These are phyloP conservation scores for Prunus mongolica DNA, from an alignment of 306 rosid genomes.

Conservation along the genomic window DNA sequence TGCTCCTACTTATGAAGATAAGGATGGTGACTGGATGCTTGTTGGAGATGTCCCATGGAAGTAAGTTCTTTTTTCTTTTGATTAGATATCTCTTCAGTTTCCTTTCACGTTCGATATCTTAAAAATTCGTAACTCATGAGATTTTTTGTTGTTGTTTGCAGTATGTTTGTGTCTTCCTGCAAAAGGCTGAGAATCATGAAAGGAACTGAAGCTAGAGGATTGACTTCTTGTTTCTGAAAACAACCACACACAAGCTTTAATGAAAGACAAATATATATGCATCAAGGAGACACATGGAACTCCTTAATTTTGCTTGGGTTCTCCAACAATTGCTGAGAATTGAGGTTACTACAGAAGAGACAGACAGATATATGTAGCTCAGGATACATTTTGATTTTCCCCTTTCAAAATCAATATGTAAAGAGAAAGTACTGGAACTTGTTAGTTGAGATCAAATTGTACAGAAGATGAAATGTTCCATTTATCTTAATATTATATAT, in stretches of 20 bases:
- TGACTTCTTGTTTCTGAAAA: constrained; percentile 31
- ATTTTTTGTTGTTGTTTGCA: constrained; percentile 24
- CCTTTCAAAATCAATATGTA: neutral
- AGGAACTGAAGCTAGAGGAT: constrained; percentile 64
- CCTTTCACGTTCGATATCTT: neutral
- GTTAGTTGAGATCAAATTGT: constrained; percentile 25
- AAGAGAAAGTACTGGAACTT: neutral
- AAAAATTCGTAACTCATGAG: constrained; percentile 5
- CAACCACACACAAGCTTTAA: neutral
- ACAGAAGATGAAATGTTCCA: constrained; percentile 24
- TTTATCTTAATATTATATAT: neutral
- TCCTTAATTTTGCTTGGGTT: neutral
- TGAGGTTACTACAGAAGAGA: neutral
- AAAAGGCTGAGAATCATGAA: constrained; percentile 64
- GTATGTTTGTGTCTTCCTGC: constrained; percentile 64
- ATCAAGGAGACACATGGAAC: neutral
- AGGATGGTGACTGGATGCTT: constrained; percentile 93
- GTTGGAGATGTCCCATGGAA: constrained; percentile 96
- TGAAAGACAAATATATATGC: neutral
- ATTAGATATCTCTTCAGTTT: neutral
- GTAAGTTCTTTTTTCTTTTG: constrained; percentile 31
- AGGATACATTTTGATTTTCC: neutral
- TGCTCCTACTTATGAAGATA: constrained; percentile 82
- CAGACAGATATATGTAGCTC: neutral
- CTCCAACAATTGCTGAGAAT: constrained; percentile 8